Evolutionary conservation across 176 grass and related monocot genomes (phyloP).

Genomic region (Musa beccarii): DNA sequence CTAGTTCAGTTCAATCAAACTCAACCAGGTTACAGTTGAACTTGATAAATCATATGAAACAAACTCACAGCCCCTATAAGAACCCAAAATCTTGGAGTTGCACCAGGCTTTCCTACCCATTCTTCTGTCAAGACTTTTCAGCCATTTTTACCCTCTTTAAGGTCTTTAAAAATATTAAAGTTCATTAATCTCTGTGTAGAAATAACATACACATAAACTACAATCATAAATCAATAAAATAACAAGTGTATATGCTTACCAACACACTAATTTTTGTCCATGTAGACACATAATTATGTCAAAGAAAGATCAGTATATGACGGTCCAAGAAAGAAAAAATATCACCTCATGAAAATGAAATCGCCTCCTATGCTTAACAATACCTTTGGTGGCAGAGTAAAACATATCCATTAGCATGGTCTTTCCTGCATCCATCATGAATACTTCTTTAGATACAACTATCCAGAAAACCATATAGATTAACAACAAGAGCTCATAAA

Average conservation of each 20-base stretch:
- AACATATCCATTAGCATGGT: slow-evolving; percentile 99
- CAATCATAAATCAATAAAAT: not conserved
- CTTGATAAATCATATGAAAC: too few relatives aligned
- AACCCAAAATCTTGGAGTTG: not conserved
- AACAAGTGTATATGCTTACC: not conserved
- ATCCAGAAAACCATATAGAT: not conserved
- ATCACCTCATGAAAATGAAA: slow-evolving; percentile 98
- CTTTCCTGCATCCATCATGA: slow-evolving; percentile 40
- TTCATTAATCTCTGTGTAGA: not conserved
- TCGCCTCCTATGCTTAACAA: slow-evolving; percentile 73
- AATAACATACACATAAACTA: not conserved
- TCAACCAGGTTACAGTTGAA: too few relatives aligned
- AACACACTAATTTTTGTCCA: not conserved
- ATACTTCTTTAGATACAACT: not conserved
- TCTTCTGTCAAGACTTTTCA: too few relatives aligned
- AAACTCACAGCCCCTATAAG: too few relatives aligned
- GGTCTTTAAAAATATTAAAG: not conserved
- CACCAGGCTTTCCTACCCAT: too few relatives aligned
- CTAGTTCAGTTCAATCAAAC: too few relatives aligned
- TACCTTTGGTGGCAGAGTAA: slow-evolving; percentile 70
- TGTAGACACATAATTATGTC: not conserved
- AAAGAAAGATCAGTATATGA: not conserved
- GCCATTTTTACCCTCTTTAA: not conserved
- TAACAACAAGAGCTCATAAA: too few relatives aligned
- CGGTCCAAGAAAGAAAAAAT: not conserved